Base-by-base conservation (phyloP, 148 eudicot genomes). In the Cornus kousa region DNA sequence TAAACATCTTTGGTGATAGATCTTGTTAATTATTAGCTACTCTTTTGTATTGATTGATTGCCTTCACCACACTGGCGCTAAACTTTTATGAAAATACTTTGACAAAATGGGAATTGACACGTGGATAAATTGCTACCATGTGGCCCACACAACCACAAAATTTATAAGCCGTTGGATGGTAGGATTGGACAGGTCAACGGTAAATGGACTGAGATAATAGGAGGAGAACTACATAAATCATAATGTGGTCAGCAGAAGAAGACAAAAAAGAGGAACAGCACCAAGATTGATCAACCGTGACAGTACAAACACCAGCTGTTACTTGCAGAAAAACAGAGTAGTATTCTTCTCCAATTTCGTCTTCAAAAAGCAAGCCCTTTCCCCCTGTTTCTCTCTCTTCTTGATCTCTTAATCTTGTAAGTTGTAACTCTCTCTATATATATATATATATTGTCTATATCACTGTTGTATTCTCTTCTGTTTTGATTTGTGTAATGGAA, bases 321-420 rank as follows among this genome's bases (percentile, higher is more conserved):
- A 7, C 17, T 68, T 11, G 22, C n/a, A 28, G 10, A 50, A 35
- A 16, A 37, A 19, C 13, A 23, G 8, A 20, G 23, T 46, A 46
- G 28, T 72, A 24, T 72, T 43, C 80, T 77, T 43, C 72, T 35
- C 48, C 33, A 48, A 1, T 37, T 68, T 64, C 82, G 12, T 31
- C 68, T 50, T 40, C 31, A 53, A 53, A 53, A 53, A 53, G 17
- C 59, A 53, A 53, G 19, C 19, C 20, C 73, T 19, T 59, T 69
- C 68, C 76, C 68, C 67, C 67, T 76, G 31, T 32, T 68, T 20
- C 80, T 33, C 67, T 32, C 46, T 31, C 7, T 68, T 8, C 11
- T 9, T 3, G 11, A 10, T 16, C 4, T 53, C 28, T 0, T 22
- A n/a, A 16, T 20, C 39, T 19, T 71, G 23, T 33, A 40, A 16